Base-by-base conservation (phyloP, 768 basidiomycete genomes). In the Collybia mongolica region DNA sequence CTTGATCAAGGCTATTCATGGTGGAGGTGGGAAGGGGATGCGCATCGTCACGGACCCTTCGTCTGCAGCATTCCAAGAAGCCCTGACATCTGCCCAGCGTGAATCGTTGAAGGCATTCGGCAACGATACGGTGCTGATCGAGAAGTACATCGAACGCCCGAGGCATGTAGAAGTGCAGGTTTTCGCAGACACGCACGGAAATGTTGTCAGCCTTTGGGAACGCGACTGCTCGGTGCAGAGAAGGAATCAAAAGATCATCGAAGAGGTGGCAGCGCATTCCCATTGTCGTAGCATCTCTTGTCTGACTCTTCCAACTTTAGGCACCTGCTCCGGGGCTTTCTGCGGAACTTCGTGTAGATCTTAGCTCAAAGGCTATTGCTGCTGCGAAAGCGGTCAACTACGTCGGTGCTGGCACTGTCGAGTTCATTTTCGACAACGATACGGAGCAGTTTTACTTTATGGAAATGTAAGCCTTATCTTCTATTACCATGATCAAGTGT, bases 11-110 rank as follows among this genome's bases (percentile, higher is more conserved):
- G 95, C 94, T n/a, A 87, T 94, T 40, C 88, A 95, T 56, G 94
- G 95, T 20, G 95, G 94, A 15, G 94, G 94, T 5, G 95, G 94
- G 1, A 97, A 97, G 65, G 94, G 94, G 38, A 97, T 97, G 93
- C 86, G 93, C 38, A 84, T 83, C 8, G 91, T 93, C 2, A 69
- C 67, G 11, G 69, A 70, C 17, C 70, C 80, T 19, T 75, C 80
- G 2, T 68, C 77, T n/a, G 73, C 74, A 37, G 84, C 86, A 14
- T 96, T 98, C 58, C 69, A 78, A 54, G 90, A 93, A 53, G 86
- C 89, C 2, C 74, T 98, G 5, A 79, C 80, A 32, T 90, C 90
- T n/a, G 94, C 95, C 1, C 83, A 92, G 63, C 82, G 95, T 42
- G 94, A 98, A 67, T 89, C 93, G 3, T 62, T 77, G 42, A 97